phyloP scores from a whole-genome alignment of 768 basidiomycete genomes.

The Russula vinacea region DNA sequence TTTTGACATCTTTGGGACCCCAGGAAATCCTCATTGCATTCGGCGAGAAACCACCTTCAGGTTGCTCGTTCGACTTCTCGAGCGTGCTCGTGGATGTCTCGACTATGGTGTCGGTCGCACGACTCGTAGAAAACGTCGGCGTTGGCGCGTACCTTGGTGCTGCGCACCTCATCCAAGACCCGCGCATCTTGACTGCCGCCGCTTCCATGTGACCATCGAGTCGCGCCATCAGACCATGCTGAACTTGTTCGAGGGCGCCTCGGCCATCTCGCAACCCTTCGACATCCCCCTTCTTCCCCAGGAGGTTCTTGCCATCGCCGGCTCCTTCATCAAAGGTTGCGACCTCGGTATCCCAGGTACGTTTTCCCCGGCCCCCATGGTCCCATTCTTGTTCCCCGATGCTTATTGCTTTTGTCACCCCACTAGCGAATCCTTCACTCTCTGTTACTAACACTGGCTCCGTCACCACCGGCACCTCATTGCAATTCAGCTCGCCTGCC shows the following conservation, averaged over 20 bases:
- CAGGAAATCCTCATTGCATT: slow-evolving; percentile 51
- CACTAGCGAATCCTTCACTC: slow-evolving; percentile 56
- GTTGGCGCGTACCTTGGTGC: slow-evolving; percentile 76
- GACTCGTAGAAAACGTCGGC: slow-evolving; percentile 72
- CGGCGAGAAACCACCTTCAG: slow-evolving; percentile 51
- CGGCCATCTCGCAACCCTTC: slow-evolving; percentile 63
- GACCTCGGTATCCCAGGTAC: slow-evolving; percentile 55
- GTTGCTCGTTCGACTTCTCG: slow-evolving; percentile 68
- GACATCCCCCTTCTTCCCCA: slow-evolving; percentile 67
- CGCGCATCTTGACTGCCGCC: slow-evolving; percentile 59
- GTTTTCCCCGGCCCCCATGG: slow-evolving; percentile 21
- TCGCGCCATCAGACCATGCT: slow-evolving; percentile 80
- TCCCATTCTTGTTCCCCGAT: not conserved
- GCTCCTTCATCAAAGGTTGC: slow-evolving; percentile 67
- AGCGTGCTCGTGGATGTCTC: slow-evolving; percentile 58
- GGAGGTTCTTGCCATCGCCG: slow-evolving; percentile 69
- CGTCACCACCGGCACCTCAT: slow-evolving; percentile 52
- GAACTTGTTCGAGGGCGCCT: slow-evolving; percentile 62
- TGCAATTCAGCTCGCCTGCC: slow-evolving; percentile 58
- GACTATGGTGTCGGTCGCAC: slow-evolving; percentile 68
- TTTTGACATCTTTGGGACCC: slow-evolving; percentile 1
- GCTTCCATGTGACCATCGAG: slow-evolving; percentile 75
- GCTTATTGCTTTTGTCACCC: too few relatives aligned
- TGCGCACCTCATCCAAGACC: slow-evolving; percentile 58
- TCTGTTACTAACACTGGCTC: slow-evolving; percentile 61